phyloP scores from a whole-genome alignment of 129 eudicot species.

The Pulicaria dysenterica region DNA sequence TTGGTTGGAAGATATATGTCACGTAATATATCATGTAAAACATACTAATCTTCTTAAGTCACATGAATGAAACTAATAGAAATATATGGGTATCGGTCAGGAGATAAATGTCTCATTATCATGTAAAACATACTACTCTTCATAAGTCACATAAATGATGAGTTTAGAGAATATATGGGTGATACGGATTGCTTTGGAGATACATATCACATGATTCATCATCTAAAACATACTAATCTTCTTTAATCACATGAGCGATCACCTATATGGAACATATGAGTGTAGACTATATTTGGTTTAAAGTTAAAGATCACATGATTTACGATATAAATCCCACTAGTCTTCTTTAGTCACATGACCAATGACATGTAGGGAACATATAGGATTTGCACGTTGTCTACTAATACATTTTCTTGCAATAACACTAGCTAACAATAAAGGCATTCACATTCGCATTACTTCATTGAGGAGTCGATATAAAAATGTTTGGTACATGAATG shows the following conservation, averaged over 20 bases:
- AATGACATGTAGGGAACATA: background rate
- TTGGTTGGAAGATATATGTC: background rate
- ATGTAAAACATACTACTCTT: constrained; percentile 7
- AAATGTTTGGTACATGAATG: too few species aligned
- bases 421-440: too few species aligned
- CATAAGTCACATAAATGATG: background rate
- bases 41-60: constrained; percentile 6
- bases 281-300: background rate
- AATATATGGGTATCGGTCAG: background rate
- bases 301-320: constrained; percentile 10
- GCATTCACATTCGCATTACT: too few species aligned
- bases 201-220: background rate
- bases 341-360: constrained; percentile 5
- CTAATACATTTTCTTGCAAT: too few species aligned
- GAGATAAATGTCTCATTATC: constrained; percentile 19
- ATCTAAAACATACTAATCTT: background rate
- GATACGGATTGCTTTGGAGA: background rate
- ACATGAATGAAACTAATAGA: constrained; percentile 8
- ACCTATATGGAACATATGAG: background rate
- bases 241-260: constrained; percentile 1
- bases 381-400: background rate
- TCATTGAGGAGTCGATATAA: too few species aligned
- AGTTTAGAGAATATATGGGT: background rate
- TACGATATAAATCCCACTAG: constrained; percentile 6
- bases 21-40: background rate